Base-by-base conservation (phyloP, 1,284 basidiomycete species). In the Entoloma clypeatum region DNA sequence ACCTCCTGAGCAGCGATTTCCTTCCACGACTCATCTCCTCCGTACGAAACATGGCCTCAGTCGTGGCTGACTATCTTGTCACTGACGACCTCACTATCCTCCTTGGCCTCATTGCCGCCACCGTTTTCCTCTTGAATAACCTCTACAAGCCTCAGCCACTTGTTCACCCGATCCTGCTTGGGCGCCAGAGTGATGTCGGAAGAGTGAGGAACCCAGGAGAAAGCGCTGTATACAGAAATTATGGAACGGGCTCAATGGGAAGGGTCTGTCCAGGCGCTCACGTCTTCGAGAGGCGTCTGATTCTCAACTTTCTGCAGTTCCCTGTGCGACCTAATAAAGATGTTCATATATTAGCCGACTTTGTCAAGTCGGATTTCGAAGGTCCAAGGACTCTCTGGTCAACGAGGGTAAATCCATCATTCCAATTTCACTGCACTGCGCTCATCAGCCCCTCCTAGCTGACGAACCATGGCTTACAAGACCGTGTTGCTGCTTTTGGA, bases 171-270 rank as follows among this genome's bases (percentile, higher is more conserved):
- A 86, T 90, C 51, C 71, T 90, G 7, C 74, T 90, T 2, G 87
- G 86, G 9, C 68, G 86, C 32, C 87, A 90, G 67, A 87, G 86
- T 52, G 87, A 91, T 63, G 81, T 80, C 19, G 80, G 79, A n/a
- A 75, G 84, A 30, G 86, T 88, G 6, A 68, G 86, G 37, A 79
- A 86, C 50, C 72, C 81, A 5, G 68, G 72, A 19, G 85, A 90
- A 61, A 88, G 85, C 54, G 81, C 87, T 2, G 68, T 86, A 5
- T 88, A 88, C 59, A 77, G 86, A 55, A 89, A 89, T 65, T 90
- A 90, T 69, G 74, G 79, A 7, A 88, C 85, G 17, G 86, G 86
- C 4, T 68, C 86, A 44, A 74, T 85, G 73, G 84, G 81, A 44
- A 74, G 84, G 63, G 86, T 85, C 59, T 55, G 76, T 69, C 24